phyloP scores from a whole-genome alignment of 148 eudicot genomes.

The Rhododendron simsii region DNA sequence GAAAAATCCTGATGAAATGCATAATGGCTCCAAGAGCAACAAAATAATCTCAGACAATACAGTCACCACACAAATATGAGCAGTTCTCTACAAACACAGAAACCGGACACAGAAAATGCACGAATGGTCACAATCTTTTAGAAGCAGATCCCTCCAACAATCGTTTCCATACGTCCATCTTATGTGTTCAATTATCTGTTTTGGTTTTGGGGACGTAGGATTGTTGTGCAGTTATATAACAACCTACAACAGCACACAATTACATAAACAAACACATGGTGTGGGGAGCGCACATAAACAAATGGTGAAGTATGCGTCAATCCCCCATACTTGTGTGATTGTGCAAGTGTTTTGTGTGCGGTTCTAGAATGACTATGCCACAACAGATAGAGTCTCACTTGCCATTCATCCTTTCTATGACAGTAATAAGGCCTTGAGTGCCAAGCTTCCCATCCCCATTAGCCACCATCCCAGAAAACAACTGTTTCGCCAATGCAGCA shows the following conservation, averaged over 20 bases:
- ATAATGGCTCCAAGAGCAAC: background rate
- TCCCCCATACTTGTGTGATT: background rate
- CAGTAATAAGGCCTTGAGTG: slow-evolving; percentile 65
- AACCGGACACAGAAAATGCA: background rate
- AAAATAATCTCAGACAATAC: background rate
- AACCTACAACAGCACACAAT: background rate
- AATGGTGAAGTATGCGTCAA: background rate
- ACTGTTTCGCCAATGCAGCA: slow-evolving; percentile 68
- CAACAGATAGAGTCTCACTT: slow-evolving; percentile 16
- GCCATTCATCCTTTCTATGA: slow-evolving; percentile 79
- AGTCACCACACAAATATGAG: background rate
- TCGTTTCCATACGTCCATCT: background rate
- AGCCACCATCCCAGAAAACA: slow-evolving; percentile 81
- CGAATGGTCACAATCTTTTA: background rate
- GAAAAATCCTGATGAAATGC: background rate
- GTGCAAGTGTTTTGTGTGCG: background rate
- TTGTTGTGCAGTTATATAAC: background rate
- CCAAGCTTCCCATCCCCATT: slow-evolving; percentile 90
- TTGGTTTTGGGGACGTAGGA: background rate
- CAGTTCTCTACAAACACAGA: background rate
- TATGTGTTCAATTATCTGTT: background rate
- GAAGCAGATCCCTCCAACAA: background rate
- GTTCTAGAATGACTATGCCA: background rate
- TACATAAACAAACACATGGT: background rate
- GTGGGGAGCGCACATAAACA: background rate